A percentile compares a stretch with the other conserved stretches of the same genome.
Conservation (phyloP, 1,284 basidiomycete genomes). For the Taiwanofungus camphoratus region DNA sequence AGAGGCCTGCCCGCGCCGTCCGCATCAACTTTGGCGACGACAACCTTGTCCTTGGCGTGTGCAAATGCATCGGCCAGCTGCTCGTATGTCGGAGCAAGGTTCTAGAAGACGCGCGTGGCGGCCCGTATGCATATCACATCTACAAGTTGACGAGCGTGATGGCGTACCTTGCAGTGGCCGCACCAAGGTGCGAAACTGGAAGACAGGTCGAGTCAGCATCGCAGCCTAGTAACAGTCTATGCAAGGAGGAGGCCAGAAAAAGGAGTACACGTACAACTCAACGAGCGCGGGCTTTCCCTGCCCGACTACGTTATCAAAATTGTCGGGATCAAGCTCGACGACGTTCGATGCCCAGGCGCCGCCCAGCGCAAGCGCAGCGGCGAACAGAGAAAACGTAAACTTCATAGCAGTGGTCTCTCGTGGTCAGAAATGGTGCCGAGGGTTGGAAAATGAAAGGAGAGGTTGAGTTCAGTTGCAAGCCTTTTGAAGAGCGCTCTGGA, state of each 20-base stretch:
- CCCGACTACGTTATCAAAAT: slow-evolving; percentile 75
- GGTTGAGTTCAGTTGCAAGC: slow-evolving; percentile 1
- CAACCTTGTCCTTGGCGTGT: slow-evolving; percentile 73
- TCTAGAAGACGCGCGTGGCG: slow-evolving; percentile 48
- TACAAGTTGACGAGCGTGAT: too few relatives aligned
- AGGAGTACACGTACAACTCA: slow-evolving; percentile 71
- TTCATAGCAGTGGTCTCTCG: slow-evolving; percentile 46
- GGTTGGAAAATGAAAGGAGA: slow-evolving; percentile 4
- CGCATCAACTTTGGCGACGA: slow-evolving; percentile 92
- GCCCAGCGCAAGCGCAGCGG: slow-evolving; percentile 47
- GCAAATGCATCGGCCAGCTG: slow-evolving; percentile 84
- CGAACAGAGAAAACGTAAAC: slow-evolving; percentile 51
- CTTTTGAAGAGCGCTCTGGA: neutral
- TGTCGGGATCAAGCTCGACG: slow-evolving; percentile 67
- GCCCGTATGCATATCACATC: too few relatives aligned
- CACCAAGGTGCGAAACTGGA: slow-evolving; percentile 82
- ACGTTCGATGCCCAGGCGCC: slow-evolving; percentile 74
- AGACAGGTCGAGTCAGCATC: neutral
- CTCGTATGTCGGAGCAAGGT: slow-evolving; percentile 84
- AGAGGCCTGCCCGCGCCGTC: slow-evolving; percentile 78
- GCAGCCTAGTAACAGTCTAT: neutral
- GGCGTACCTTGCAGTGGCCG: slow-evolving; percentile 74
- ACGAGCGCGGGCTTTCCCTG: slow-evolving; percentile 79
- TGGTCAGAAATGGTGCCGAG: neutral
- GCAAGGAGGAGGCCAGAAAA: slow-evolving; percentile 1